Evolutionary conservation across 805 yeast species (phyloP).

Genomic region (Sungouiozyma ichnusensis): DNA sequence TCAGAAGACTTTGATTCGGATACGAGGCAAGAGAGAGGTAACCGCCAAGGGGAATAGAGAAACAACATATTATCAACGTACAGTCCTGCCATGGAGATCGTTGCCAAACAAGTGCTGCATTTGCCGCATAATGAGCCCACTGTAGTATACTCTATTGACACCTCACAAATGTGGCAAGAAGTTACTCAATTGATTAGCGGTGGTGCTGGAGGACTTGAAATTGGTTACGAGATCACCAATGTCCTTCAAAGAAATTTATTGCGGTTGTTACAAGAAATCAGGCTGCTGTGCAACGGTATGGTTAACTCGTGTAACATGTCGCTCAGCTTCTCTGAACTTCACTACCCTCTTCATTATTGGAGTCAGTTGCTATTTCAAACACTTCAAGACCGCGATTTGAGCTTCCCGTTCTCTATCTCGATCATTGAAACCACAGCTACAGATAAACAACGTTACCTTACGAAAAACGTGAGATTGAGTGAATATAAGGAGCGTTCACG

Average conservation of each 20-base stretch:
- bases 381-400: neutral
- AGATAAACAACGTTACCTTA: conserved; percentile 7
- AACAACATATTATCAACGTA: too few species aligned
- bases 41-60: too few species aligned
- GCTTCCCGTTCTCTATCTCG: conserved; percentile 1
- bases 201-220: neutral
- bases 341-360: conserved; percentile 6
- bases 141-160: neutral
- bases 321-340: conserved; percentile 2
- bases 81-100: neutral
- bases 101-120: neutral
- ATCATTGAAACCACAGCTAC: conserved; percentile 5
- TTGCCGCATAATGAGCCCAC: neutral
- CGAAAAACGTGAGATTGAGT: conserved; percentile 1
- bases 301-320: neutral
- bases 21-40: neutral
- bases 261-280: neutral
- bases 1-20: neutral
- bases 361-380: conserved; percentile 1
- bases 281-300: neutral
- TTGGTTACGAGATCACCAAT: neutral
- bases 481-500: neutral
- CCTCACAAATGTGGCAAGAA: neutral
- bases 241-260: neutral
- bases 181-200: neutral